phyloP scores from a whole-genome alignment of 768 basidiomycete species.

The Chiua virens region DNA sequence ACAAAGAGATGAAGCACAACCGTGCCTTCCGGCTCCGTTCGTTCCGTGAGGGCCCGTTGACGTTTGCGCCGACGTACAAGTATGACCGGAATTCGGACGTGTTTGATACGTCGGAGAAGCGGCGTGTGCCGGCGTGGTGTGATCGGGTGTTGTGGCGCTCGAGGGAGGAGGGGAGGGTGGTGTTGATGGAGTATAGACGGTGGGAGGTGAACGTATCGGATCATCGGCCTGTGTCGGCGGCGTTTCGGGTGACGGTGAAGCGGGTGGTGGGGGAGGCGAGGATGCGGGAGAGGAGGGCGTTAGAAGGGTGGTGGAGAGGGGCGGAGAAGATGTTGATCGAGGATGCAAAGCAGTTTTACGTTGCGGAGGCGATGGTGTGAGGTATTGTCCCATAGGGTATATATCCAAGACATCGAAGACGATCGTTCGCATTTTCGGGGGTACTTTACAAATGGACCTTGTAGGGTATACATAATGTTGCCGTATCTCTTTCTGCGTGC shows the following conservation, averaged over 20 bases:
- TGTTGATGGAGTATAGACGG: slow-evolving; percentile 68
- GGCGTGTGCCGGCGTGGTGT: slow-evolving; percentile 92
- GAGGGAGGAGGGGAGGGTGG: slow-evolving; percentile 54
- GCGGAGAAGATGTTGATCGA: slow-evolving; percentile 32
- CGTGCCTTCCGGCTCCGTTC: slow-evolving; percentile 82
- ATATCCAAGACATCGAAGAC: too few relatives aligned
- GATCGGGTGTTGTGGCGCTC: slow-evolving; percentile 87
- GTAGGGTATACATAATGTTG: too few relatives aligned
- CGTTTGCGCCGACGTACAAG: slow-evolving; percentile 92
- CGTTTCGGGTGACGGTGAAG: slow-evolving; percentile 74
- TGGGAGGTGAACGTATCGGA: slow-evolving; percentile 90
- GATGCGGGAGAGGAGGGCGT: slow-evolving; percentile 52
- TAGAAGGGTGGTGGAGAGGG: slow-evolving; percentile 54
- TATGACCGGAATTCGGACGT: slow-evolving; percentile 77
- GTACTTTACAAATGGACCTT: too few relatives aligned
- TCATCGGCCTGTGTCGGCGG: slow-evolving; percentile 86
- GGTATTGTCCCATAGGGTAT: slow-evolving; percentile 3
- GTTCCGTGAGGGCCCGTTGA: slow-evolving; percentile 81
- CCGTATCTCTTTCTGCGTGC: too few relatives aligned
- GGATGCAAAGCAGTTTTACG: slow-evolving; percentile 35
- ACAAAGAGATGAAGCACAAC: slow-evolving; percentile 86
- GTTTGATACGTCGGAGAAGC: slow-evolving; percentile 90
- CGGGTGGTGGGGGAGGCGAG: slow-evolving; percentile 60
- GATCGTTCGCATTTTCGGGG: too few relatives aligned
- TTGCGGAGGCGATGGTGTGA: slow-evolving; percentile 30